A percentile compares a stretch with the other conserved stretches of the same genome.
Evolutionary conservation across 495 filamentous ascomycete genomes (phyloP).

Genomic region (Hyaloscypha bicolor): DNA sequence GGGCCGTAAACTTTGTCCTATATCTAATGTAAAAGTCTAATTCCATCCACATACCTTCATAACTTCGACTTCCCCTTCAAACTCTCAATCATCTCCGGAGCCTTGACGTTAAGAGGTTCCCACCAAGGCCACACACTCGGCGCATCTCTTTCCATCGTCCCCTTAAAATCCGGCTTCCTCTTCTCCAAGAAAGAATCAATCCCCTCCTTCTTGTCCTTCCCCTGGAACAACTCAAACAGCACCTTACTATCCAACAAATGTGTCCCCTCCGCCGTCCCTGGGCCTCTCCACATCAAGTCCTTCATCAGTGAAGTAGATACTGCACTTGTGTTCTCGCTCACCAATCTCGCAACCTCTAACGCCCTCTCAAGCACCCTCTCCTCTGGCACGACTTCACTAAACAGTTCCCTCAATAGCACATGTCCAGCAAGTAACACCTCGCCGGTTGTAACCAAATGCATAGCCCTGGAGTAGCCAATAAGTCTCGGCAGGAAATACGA

Average conservation of each 20-base stretch:
- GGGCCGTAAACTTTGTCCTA: too few species aligned
- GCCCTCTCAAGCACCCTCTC: conserved; percentile 57
- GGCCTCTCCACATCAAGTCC: conserved; percentile 61
- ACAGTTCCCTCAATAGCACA: conserved; percentile 52
- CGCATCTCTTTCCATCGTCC: conserved; percentile 47
- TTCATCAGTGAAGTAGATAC: conserved; percentile 58
- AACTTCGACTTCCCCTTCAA: conserved; percentile 23
- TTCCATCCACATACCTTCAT: neutral
- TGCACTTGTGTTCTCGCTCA: conserved; percentile 58
- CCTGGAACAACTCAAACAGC: conserved; percentile 56
- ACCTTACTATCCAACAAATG: conserved; percentile 61
- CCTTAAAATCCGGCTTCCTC: conserved; percentile 54
- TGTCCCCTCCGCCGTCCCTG: conserved; percentile 55
- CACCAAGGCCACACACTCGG: conserved; percentile 53
- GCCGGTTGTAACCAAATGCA: conserved; percentile 57
- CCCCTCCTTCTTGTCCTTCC: conserved; percentile 52
- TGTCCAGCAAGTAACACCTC: conserved; percentile 43
- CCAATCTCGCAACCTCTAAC: conserved; percentile 58
- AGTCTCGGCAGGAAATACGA: conserved; percentile 65
- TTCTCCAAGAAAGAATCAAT: conserved; percentile 49
- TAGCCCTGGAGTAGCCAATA: conserved; percentile 57
- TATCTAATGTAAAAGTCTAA: too few species aligned
- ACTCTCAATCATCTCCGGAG: conserved; percentile 8
- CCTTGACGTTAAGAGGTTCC: conserved; percentile 30
- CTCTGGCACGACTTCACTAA: conserved; percentile 54